Evolutionary conservation across 257 asterid species (phyloP), one percentile per base, ranked within the genome.

Genomic region (Salvia miltiorrhiza): DNA sequence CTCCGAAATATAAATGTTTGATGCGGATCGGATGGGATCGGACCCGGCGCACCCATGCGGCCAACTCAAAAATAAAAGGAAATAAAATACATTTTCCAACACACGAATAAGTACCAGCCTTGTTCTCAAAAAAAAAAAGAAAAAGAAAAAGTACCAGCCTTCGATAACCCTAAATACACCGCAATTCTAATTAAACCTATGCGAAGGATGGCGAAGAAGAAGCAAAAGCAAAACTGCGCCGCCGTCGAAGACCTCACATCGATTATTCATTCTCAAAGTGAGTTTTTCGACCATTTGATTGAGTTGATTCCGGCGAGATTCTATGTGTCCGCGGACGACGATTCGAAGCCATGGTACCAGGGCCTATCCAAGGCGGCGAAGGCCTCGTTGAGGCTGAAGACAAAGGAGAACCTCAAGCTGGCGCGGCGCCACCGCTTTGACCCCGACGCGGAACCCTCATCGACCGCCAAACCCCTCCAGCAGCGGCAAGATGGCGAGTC

Each of bases 401-500:
- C 97, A 4, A 83, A 60, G n/a, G 67, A 78, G 54, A 85, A 93
- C 43, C 73, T 85, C 20, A 90, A 87, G 79, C 75, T 81, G 54
- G 86, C 96, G 16, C 92, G 94, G 61, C 90, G 97, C 61, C 43
- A 88, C 16, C 96, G 97, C 65, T 95, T 86, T 73, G 95, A 93
- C 78, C 97, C 96, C 5, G 95, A 86, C 8, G 76, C 71, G 58
- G 83, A 88, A 30, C 67, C 88, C 9, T 74, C 85, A 2, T 77
- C 90, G 63, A 65, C 91, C 58, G 84, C 82, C 48, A 76, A 83
- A 19, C 81, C 71, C 69, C 81, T 72, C 28, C 88, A 79, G 41
- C 77, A 87, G 59, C 90, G 79, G 35, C 80, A 81, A 32, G 59
- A 41, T 12, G 57, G 68, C 13, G 91, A 70, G 53, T 11, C 64